These are phyloP conservation scores for Kwoniella bestiolae DNA, from an alignment of 768 basidiomycete species.

Conservation along the genomic window DNA sequence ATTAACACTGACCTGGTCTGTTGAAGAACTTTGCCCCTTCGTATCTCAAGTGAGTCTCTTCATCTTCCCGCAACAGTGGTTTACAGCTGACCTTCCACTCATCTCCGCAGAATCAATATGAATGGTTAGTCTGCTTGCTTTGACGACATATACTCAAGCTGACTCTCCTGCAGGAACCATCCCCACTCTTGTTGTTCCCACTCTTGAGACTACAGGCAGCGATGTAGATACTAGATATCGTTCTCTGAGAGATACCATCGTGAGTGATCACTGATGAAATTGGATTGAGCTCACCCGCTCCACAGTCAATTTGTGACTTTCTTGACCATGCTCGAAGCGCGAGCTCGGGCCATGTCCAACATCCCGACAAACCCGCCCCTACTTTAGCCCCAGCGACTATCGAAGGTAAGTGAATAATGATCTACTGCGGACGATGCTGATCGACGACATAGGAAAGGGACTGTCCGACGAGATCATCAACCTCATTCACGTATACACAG, in stretches of 20 bases:
- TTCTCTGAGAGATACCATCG: constrained; percentile 75
- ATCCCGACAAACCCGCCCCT: constrained; percentile 74
- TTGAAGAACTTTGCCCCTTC: constrained; percentile 70
- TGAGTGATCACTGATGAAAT: constrained; percentile 42
- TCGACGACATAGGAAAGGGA: constrained; percentile 45
- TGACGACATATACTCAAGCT: not conserved
- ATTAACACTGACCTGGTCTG: no score
- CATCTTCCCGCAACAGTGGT: not conserved
- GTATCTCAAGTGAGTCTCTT: constrained; percentile 61
- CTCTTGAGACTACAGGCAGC: constrained; percentile 70
- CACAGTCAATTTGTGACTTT: constrained; percentile 74
- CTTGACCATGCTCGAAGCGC: constrained; percentile 79
- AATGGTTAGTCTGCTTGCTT: constrained; percentile 62
- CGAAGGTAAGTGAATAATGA: constrained; percentile 61
- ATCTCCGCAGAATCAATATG: constrained; percentile 68
- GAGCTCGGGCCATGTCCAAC: constrained; percentile 71
- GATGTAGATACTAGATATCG: constrained; percentile 80
- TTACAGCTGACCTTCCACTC: constrained; percentile 16
- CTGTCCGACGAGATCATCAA: constrained; percentile 62
- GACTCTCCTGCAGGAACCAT: constrained; percentile 66
- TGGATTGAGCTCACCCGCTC: constrained; percentile 6
- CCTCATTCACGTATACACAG: constrained; percentile 68
- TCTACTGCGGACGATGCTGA: not conserved
- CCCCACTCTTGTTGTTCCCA: constrained; percentile 82
- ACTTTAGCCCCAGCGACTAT: constrained; percentile 78